Evolutionary conservation across 441 rosid genomes (phyloP).

Genomic region (Theobroma grandiflorum): DNA sequence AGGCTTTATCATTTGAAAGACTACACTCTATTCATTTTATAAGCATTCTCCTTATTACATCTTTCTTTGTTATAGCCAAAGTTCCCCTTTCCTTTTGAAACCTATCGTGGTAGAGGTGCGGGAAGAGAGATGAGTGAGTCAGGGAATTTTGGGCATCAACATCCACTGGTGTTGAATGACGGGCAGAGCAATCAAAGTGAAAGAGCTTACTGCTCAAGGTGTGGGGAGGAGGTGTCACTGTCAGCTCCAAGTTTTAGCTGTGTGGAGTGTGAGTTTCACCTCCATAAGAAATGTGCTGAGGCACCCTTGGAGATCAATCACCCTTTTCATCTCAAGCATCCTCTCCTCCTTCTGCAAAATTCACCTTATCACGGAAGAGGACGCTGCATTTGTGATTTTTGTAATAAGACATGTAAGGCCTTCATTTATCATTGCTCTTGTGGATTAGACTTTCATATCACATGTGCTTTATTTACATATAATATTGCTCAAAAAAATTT

Average conservation of each 20-base stretch:
- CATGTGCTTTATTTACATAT: neutral
- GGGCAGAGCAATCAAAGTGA: neutral
- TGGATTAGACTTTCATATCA: neutral
- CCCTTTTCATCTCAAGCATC: constrained; percentile 28
- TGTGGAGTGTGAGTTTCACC: constrained; percentile 15
- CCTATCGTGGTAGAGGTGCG: no score
- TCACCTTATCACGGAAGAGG: neutral
- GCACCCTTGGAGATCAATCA: constrained; percentile 29
- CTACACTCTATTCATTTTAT: no score
- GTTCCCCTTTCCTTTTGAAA: no score
- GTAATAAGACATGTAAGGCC: neutral
- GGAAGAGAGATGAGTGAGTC: neutral
- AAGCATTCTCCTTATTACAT: no score
- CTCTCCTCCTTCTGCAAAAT: neutral
- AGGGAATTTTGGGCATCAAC: neutral
- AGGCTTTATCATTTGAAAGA: no score
- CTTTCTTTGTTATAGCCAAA: no score
- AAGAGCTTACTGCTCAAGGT: neutral
- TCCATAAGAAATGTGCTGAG: constrained; percentile 32
- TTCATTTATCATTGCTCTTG: neutral
- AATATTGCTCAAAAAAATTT: neutral
- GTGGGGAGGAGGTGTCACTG: neutral
- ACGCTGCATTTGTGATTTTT: neutral
- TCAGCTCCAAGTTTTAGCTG: neutral
- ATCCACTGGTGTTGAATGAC: neutral